These are phyloP conservation scores for Pseudogymnoascus sp. DNA, from an alignment of 2,329 filamentous ascomycete genomes.

Conservation along the genomic window DNA sequence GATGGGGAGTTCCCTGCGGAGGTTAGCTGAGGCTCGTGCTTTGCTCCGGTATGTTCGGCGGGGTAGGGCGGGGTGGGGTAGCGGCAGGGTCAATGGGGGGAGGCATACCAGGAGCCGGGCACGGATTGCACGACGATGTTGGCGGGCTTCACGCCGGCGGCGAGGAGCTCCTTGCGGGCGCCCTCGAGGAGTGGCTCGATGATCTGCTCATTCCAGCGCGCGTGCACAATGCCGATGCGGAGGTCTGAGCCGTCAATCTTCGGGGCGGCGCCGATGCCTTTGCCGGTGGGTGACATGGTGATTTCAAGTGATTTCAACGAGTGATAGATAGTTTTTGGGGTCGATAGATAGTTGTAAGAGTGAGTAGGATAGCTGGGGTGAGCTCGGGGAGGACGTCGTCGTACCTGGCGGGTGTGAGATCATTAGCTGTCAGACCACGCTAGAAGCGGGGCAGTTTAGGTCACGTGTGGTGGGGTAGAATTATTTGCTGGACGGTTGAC, in stretches of 20 bases:
- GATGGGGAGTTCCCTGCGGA: conserved; percentile 64
- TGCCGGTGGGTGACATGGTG: conserved; percentile 25
- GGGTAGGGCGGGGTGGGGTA: background rate
- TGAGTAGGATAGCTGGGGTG: background rate
- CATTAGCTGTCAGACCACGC: conserved; percentile 1
- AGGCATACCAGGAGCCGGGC: conserved; percentile 65
- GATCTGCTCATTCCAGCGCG: conserved; percentile 81
- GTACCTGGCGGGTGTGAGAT: conserved; percentile 3
- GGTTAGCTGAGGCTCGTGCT: background rate
- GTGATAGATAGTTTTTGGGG: background rate
- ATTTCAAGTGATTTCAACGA: background rate
- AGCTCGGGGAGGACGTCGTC: background rate
- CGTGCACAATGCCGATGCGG: conserved; percentile 90
- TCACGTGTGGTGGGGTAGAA: conserved; percentile 4
- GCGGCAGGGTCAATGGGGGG: background rate
- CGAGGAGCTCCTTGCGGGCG: conserved; percentile 67
- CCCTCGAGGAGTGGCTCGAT: conserved; percentile 80
- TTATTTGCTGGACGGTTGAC: background rate
- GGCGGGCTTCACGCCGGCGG: conserved; percentile 72
- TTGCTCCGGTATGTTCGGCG: background rate
- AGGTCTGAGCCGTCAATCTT: conserved; percentile 62
- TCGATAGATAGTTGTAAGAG: background rate
- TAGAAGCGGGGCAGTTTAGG: background rate
- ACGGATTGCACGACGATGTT: conserved; percentile 88
- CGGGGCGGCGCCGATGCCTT: conserved; percentile 55